phyloP scores from a whole-genome alignment of 345 rosid genomes.

The Lepidium sativum region DNA sequence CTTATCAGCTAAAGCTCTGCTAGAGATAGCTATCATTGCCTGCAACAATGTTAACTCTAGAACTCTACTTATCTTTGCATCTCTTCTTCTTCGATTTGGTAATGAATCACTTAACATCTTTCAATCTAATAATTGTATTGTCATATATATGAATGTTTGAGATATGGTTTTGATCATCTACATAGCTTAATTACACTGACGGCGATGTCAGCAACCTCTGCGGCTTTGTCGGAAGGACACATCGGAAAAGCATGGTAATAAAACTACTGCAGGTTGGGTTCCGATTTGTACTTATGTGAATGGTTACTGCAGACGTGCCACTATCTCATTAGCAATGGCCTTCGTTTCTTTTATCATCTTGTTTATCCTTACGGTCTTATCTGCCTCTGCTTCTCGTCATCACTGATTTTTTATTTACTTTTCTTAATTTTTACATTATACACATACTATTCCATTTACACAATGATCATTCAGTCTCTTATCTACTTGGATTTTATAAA shows the following conservation, averaged over 20 bases:
- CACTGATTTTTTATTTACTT: neutral
- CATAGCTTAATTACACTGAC: slow-evolving; percentile 41
- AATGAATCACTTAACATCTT: neutral
- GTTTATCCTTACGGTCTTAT: slow-evolving; percentile 39
- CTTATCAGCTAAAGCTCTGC: too few species aligned
- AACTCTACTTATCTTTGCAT: slow-evolving; percentile 10
- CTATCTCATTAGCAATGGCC: slow-evolving; percentile 26
- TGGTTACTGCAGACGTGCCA: slow-evolving; percentile 39
- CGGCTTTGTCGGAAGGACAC: slow-evolving; percentile 45
- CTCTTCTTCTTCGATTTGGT: slow-evolving; percentile 29
- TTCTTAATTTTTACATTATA: neutral
- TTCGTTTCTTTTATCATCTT: slow-evolving; percentile 29
- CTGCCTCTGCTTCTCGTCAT: slow-evolving; percentile 42
- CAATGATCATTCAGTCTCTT: neutral
- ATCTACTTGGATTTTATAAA: neutral
- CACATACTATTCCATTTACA: neutral
- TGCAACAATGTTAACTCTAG: slow-evolving; percentile 9
- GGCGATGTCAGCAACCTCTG: slow-evolving; percentile 44
- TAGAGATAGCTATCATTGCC: slow-evolving; percentile 13
- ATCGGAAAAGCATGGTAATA: slow-evolving; percentile 48
- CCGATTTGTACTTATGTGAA: slow-evolving; percentile 41
- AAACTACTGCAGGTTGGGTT: slow-evolving; percentile 57
- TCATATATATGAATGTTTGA: neutral
- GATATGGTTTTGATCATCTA: neutral
- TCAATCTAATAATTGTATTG: neutral